Base-by-base conservation (phyloP, 83 land plant species). In the Isoetes engelmannii region DNA sequence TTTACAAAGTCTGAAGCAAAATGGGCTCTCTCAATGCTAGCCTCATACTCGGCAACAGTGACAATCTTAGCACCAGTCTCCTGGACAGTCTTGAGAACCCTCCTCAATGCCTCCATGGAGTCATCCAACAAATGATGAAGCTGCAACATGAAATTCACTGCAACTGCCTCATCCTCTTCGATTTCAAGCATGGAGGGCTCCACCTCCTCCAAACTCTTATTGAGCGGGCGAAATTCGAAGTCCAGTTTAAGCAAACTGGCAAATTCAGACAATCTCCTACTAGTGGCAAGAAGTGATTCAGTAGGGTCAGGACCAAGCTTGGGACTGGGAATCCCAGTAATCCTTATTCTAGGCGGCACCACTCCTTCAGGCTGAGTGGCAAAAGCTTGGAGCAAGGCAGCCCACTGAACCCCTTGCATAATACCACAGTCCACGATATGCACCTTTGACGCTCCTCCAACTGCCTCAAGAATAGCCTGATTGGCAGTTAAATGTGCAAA, bases 361-460 rank as follows among this genome's bases (percentile, higher is more conserved):
- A 51, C 54, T 12, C 54, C 54, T 51, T n/a, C 54, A 51, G 54
- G 54, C 54, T 12, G 54, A 12, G 54, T n/a, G 3, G 54, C 54
- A 51, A 51, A 51, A 15, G 54, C 54, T 51, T 51, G 54, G 12
- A 51, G 54, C 54, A 51, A 51, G 37, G 54, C 54, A 12, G 54
- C 54, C 54, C 54, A 51, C 15, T 51, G 54, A 10, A 51, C 54
- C n/a, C 54, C 54, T n/a, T 51, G 54, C n/a, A 51, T n/a, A 12
- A 51, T 51, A 10, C 54, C 54, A 15, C 54, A 51, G 54, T 51
- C 54, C n/a, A 51, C 15, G 3, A 51, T 51, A 51, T 51, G 54
- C 54, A 51, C 54, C 3, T 51, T 51, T n/a, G 12, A 10, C 15
- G 54, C 54, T 51, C n/a, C 54, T n/a, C 15, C 54, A 10, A 15